phyloP scores from a whole-genome alignment of 345 rosid species.

The Nephelium lappaceum region DNA sequence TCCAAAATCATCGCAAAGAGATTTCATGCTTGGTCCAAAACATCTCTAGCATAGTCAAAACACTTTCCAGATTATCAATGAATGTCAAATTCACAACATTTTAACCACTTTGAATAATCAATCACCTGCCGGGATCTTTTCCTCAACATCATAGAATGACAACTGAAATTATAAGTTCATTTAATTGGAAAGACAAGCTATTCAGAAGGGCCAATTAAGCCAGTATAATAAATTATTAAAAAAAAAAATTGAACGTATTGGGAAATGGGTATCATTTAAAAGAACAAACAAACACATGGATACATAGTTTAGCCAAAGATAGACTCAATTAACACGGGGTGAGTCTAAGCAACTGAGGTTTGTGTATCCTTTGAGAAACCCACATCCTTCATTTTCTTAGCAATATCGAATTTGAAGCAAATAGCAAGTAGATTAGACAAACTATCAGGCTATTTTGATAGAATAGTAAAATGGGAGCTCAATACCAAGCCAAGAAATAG shows the following conservation, averaged over 20 bases:
- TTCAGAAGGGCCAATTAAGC: slow-evolving; percentile 6
- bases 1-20: not conserved
- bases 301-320: not conserved
- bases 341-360: slow-evolving; percentile 4
- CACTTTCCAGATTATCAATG: not conserved
- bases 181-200: not conserved
- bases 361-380: slow-evolving; percentile 3
- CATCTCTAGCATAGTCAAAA: not conserved
- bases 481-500: not conserved
- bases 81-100: not conserved
- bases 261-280: slow-evolving; percentile 8
- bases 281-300: slow-evolving; percentile 8
- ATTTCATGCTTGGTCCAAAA: not conserved
- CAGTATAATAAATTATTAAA: not conserved
- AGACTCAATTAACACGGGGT: not conserved
- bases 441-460: not conserved
- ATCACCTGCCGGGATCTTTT: not conserved
- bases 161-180: not conserved
- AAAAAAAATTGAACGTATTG: not conserved
- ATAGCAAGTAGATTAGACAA: not conserved
- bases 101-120: not conserved
- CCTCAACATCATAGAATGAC: no score
- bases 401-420: not conserved
- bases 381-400: slow-evolving; percentile 1
- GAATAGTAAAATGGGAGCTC: slow-evolving; percentile 3